Evolutionary conservation across 495 filamentous ascomycete species (phyloP).

Genomic region (Penicillium bovifimosum): DNA sequence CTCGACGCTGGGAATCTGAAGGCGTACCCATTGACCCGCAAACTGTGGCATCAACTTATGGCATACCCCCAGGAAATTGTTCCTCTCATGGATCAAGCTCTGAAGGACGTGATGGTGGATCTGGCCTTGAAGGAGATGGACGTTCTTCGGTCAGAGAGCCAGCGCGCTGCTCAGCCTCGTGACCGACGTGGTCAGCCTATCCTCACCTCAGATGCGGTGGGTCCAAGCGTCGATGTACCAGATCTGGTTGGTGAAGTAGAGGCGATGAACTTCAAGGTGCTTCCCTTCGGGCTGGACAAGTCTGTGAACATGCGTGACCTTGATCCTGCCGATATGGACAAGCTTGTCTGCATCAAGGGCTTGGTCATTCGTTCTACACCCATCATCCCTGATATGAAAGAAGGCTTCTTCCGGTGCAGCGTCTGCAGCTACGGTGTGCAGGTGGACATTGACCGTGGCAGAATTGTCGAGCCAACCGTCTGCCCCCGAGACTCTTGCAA

Average conservation of each 20-base stretch:
- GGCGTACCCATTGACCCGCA: constrained; percentile 83
- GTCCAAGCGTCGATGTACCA: constrained; percentile 72
- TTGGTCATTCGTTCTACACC: constrained; percentile 94
- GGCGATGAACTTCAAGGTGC: constrained; percentile 71
- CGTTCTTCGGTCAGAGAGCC: constrained; percentile 54
- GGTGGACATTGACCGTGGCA: constrained; percentile 89
- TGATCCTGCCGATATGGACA: constrained; percentile 93
- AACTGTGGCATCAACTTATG: constrained; percentile 91
- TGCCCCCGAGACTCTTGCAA: constrained; percentile 84
- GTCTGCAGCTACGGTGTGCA: constrained; percentile 86
- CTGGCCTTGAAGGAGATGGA: constrained; percentile 78
- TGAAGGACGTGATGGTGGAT: constrained; percentile 92
- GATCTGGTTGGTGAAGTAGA: constrained; percentile 62
- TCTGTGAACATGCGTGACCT: constrained; percentile 91
- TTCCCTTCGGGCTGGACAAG: constrained; percentile 83
- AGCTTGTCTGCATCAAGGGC: constrained; percentile 91
- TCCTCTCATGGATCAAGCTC: constrained; percentile 87
- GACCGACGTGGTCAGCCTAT: constrained; percentile 23
- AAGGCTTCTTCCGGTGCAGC: constrained; percentile 92
- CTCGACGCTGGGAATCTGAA: constrained; percentile 87
- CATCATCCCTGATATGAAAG: constrained; percentile 97
- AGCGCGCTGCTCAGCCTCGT: constrained; percentile 31
- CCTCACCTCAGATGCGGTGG: constrained; percentile 65
- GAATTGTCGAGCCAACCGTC: constrained; percentile 88
- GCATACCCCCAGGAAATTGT: constrained; percentile 94